Conservation (phyloP, 1,284 basidiomycete species). For the Paramarasmius palmivorus region DNA sequence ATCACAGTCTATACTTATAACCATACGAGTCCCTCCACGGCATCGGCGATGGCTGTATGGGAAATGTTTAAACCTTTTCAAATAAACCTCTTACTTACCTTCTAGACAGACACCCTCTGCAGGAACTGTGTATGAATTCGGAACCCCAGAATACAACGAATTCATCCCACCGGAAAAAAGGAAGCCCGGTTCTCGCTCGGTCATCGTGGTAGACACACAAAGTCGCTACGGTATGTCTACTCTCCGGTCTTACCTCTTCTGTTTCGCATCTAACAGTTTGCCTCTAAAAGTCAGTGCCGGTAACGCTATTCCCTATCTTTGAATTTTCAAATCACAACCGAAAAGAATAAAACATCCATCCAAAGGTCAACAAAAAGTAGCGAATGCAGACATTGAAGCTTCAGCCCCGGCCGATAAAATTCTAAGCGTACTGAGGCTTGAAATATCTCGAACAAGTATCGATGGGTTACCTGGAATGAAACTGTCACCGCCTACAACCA, state of each 20-base stretch:
- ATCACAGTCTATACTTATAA: slow-evolving; percentile 59
- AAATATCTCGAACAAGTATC: background rate
- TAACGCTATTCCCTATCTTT: slow-evolving; percentile 50
- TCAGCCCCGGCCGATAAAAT: background rate
- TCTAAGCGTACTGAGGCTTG: background rate
- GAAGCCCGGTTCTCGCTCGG: slow-evolving; percentile 51
- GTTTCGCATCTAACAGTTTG: too few relatives aligned
- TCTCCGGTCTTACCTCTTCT: too few relatives aligned
- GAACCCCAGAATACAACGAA: slow-evolving; percentile 47
- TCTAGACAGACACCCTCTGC: too few relatives aligned
- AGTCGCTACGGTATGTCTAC: slow-evolving; percentile 49
- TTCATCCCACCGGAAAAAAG: slow-evolving; percentile 43
- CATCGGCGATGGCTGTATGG: slow-evolving; percentile 54
- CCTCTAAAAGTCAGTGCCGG: too few relatives aligned
- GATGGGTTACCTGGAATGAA: background rate
- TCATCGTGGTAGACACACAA: slow-evolving; percentile 51
- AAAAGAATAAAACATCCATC: slow-evolving; percentile 26
- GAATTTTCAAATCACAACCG: slow-evolving; percentile 45
- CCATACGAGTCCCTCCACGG: slow-evolving; percentile 51
- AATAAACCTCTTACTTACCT: too few relatives aligned
- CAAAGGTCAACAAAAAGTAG: background rate
- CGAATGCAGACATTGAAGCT: background rate
- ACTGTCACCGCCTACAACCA: background rate
- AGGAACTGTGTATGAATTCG: slow-evolving; percentile 48
- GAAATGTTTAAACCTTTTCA: slow-evolving; percentile 35